Evolutionary conservation across 305 asterid species (phyloP), one percentile per base, ranked within the genome.

Genomic region (Coffea humblotiana): DNA sequence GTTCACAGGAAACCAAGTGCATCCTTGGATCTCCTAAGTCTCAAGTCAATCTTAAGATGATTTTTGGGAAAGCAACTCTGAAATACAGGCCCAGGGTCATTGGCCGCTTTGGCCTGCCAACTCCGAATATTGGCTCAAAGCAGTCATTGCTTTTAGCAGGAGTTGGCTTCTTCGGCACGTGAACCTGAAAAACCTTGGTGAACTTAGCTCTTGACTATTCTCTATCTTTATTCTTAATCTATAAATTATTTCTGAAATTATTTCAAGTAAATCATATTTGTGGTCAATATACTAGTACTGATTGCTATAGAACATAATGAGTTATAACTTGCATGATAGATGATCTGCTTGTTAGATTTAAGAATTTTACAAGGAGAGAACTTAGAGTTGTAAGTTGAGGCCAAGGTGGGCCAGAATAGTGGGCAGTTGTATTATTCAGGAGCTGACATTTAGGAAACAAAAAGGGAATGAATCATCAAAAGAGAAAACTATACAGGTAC

Each of bases 1-100:
- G 85, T 84, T 78, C 81, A 82, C 93, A 91, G 98, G 97, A 81
- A 79, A 84, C 88, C 84, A 88, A 84, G 87, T 92, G 95, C 84
- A 77, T 79, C 76, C 89, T 94, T 86, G 88, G 87, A 78, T 87
- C 86, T 86, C 84, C 90, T 77, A 87, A 81, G 84, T 88, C 88
- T 79, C 81, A 83, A 83, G 84, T 88, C 82, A 90, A 86, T 90
- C 83, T 84, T 85, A 85, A 79, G 88, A 80, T 69, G 82, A 81
- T 79, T 80, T 77, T 85, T 48, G 63, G 52, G 64, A 90, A 82
- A 83, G 85, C 87, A 78, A 84, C 87, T 77, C 73, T 84, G 71
- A 81, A 43, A 75, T 81, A 86, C 89, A 86, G 84, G 75, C 85
- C 84, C 45, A 84, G 76, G 84, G 77, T 75, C 78, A 79, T 77